Conservation (phyloP, 2,329 filamentous ascomycete genomes). For the Paramyrothecium roridum region DNA sequence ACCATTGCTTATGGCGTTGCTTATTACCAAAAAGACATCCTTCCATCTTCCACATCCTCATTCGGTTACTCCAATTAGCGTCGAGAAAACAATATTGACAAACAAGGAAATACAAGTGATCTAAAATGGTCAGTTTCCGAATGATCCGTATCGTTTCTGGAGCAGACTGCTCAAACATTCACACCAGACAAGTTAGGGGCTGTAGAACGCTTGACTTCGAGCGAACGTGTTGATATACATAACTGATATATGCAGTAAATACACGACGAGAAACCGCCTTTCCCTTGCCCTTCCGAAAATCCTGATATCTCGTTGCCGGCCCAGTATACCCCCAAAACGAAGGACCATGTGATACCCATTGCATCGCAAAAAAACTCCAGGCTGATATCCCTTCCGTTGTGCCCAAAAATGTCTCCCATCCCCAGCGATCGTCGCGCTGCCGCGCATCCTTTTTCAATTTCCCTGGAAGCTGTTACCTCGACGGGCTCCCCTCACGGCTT, state of each 20-base stretch:
- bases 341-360: not conserved
- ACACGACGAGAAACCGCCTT: not conserved
- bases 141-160: no score
- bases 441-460: slow-evolving; percentile 1
- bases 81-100: no score
- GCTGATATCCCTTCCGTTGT: not conserved
- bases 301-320: no score
- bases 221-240: not conserved
- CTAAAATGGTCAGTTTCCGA: no score
- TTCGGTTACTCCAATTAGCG: no score
- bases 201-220: not conserved
- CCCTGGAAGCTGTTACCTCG: not conserved
- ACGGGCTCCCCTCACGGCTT: slow-evolving; percentile 39
- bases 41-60: no score
- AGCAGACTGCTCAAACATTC: no score
- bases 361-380: not conserved
- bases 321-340: no score
- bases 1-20: no score
- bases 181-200: no score
- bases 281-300: not conserved
- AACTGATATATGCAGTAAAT: not conserved
- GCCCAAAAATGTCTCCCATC: not conserved
- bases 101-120: no score
- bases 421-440: not conserved
- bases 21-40: no score